Evolutionary conservation across 2,329 filamentous ascomycete genomes (phyloP).

Genomic region (Whalleya microplaca): DNA sequence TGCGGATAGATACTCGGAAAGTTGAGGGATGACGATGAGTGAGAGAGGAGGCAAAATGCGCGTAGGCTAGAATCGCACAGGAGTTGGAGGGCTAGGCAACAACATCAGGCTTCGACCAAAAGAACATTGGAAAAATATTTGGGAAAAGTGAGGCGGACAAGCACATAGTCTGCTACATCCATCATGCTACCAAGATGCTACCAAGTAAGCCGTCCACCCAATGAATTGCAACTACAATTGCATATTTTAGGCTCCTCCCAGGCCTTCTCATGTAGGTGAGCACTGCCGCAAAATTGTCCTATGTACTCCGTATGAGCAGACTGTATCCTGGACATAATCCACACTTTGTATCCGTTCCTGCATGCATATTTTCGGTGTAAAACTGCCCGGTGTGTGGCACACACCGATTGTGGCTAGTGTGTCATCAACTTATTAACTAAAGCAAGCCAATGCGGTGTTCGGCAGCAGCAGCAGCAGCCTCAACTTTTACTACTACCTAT

Average conservation of each 20-base stretch:
- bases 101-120: constrained; percentile 12
- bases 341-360: background rate
- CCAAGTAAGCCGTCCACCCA: background rate
- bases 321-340: background rate
- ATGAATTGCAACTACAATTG: background rate
- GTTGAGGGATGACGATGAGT: constrained; percentile 5
- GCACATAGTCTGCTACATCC: constrained; percentile 12
- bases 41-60: background rate
- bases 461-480: no score
- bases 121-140: background rate
- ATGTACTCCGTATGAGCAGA: background rate
- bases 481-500: no score
- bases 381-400: background rate
- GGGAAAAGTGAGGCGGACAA: constrained; percentile 27
- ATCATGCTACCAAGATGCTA: constrained; percentile 5
- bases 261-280: background rate
- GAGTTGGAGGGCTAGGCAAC: constrained; percentile 15
- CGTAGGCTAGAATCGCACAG: constrained; percentile 10
- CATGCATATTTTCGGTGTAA: background rate
- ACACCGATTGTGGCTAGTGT: no score
- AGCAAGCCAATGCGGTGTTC: no score
- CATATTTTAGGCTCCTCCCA: background rate
- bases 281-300: background rate
- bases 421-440: no score
- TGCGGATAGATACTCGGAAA: background rate